Evolutionary conservation across 192 early-diverging fungal genomes (phyloP).

Genomic region (Backusella parvicylindrica): DNA sequence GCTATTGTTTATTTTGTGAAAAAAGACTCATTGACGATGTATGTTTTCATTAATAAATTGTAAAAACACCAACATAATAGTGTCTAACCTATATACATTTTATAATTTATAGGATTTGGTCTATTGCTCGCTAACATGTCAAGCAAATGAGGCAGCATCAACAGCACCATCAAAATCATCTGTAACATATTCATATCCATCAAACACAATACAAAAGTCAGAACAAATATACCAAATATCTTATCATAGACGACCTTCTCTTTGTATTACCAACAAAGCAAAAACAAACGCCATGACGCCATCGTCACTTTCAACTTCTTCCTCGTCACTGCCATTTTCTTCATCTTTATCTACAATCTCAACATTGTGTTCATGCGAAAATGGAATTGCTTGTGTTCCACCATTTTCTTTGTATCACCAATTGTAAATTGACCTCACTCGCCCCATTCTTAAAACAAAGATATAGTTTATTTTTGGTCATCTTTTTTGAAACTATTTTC

Average conservation of each 20-base stretch:
- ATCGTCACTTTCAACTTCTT: background rate
- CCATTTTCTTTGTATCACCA: background rate
- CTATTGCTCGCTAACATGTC: constrained; percentile 3
- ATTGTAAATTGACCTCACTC: background rate
- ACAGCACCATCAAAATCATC: background rate
- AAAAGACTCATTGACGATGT: constrained; percentile 1
- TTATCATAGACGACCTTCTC: constrained; percentile 10
- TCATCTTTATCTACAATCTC: constrained; percentile 4
- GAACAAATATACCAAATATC: constrained; percentile 7
- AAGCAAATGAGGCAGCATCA: constrained; percentile 9
- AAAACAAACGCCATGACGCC: background rate
- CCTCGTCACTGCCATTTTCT: background rate
- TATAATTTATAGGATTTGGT: background rate
- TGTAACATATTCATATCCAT: background rate
- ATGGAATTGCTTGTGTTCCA: background rate
- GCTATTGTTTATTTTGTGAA: constrained; percentile 6
- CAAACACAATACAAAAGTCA: background rate
- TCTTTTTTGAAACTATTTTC: background rate
- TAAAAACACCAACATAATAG: background rate
- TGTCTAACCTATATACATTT: background rate
- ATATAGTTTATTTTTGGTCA: background rate
- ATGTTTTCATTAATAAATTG: background rate
- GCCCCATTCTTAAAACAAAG: background rate
- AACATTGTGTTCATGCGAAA: constrained; percentile 19
- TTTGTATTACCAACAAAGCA: background rate